Base-by-base conservation (phyloP, 345 rosid genomes). In the Lepidium aucheri region DNA sequence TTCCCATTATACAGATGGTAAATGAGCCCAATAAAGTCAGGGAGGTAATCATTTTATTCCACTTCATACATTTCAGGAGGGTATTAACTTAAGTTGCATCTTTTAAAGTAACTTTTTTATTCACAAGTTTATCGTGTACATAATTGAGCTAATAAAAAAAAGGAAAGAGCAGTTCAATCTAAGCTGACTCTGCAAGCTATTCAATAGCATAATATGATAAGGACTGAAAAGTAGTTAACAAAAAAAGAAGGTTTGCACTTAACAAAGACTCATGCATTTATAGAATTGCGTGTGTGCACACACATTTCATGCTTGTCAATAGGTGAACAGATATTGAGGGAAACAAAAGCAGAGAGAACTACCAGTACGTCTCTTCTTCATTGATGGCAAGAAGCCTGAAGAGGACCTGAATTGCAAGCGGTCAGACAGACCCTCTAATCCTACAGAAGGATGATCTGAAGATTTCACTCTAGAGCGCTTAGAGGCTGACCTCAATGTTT, bases 291-390 rank as follows among this genome's bases (percentile, higher is more conserved):
- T 24, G 41, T 28, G 69, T 51, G 63, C 33, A 35, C 2, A 33
- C 46, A 32, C 28, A 74, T 46, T 24, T 60, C 65, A 59, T 15
- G 65, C 52, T 67, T 40, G 50, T 53, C 60, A 39, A 52, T 57
- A 14, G 46, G 53, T 65, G 24, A 59, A 57, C 13, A 67, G 20
- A 53, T 43, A 59, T 44, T 20, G 58, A 72, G 62, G 73, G 50
- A 60, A 72, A 73, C 58, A 69, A 58, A 53, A 71, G 54, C 51
- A 60, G 56, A 66, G 58, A 60, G 30, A 45, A 69, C 16, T 78
- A 88, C 96, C 92, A 58, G 87, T 76, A 57, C 84, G 88, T 20
- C 72, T 84, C 81, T 77, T 86, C 82, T 83, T 88, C 74, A 84
- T 74, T 35, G 84, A 72, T 58, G 89, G 81, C 76, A 81, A 55